Evolutionary conservation across 495 filamentous ascomycete species (phyloP).

Genomic region (Lophiostoma macrostomum): DNA sequence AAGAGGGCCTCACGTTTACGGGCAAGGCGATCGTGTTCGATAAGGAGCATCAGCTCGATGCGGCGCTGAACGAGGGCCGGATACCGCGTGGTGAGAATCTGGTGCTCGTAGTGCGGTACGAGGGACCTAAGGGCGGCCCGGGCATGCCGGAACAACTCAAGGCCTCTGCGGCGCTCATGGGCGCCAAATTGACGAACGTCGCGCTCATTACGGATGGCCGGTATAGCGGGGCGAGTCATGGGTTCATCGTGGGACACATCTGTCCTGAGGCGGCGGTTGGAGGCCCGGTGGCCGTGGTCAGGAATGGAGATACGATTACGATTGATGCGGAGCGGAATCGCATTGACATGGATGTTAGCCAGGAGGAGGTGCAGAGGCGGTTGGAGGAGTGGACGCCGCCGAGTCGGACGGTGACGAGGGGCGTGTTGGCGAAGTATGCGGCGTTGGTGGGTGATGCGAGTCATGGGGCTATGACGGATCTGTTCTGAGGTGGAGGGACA

Average conservation of each 20-base stretch:
- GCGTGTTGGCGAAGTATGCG: conserved; percentile 89
- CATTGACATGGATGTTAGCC: conserved; percentile 70
- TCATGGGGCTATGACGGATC: conserved; percentile 54
- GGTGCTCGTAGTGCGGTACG: conserved; percentile 92
- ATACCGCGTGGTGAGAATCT: conserved; percentile 78
- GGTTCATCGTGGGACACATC: conserved; percentile 95
- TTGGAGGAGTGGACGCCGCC: conserved; percentile 72
- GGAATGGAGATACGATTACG: conserved; percentile 77
- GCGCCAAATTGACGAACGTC: conserved; percentile 81
- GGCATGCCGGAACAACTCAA: conserved; percentile 99
- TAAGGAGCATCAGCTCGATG: conserved; percentile 77
- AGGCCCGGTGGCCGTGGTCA: conserved; percentile 77
- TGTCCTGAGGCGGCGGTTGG: conserved; percentile 85
- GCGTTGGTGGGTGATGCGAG: conserved; percentile 69
- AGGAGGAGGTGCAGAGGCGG: conserved; percentile 68
- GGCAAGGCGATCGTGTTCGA: conserved; percentile 87
- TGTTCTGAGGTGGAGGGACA: conserved; percentile 36
- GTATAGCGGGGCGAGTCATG: conserved; percentile 86
- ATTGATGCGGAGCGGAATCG: conserved; percentile 82
- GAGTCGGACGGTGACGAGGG: conserved; percentile 70
- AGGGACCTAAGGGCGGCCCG: conserved; percentile 91
- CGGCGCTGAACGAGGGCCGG: conserved; percentile 65
- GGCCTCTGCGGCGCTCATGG: conserved; percentile 87
- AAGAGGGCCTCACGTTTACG: conserved; percentile 80
- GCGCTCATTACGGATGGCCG: conserved; percentile 92